phyloP scores from a whole-genome alignment of 148 eudicot genomes.

The Euryodendron excelsum region DNA sequence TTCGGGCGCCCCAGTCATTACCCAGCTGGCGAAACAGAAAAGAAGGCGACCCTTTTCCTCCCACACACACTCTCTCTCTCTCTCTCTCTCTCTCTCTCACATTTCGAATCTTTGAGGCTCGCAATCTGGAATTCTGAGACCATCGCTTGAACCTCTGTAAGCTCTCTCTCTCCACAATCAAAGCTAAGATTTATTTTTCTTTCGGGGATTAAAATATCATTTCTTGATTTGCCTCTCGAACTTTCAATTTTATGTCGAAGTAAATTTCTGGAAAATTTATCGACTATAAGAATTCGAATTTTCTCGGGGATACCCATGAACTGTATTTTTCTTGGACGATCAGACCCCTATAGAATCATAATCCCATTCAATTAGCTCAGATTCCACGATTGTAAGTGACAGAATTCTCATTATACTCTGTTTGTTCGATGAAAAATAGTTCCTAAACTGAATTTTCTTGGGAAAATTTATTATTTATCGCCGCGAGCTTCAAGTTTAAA shows the following conservation, averaged over 20 bases:
- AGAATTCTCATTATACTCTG: not conserved
- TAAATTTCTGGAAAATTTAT: too few relatives aligned
- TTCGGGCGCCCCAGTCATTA: not conserved
- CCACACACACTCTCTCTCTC: not conserved
- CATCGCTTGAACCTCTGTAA: not conserved
- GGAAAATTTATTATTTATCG: not conserved
- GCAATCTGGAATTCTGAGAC: not conserved
- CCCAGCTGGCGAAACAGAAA: not conserved
- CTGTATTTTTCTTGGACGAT: not conserved
- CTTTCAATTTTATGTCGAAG: not conserved
- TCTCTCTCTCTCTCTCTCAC: not conserved
- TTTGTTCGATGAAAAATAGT: not conserved
- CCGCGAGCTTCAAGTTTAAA: not conserved
- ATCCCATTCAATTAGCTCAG: not conserved
- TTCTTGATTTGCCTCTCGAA: not conserved
- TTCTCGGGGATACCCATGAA: not conserved
- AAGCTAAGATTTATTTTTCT: too few relatives aligned
- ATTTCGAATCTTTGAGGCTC: slow-evolving; percentile 11
- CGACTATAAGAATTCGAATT: not conserved
- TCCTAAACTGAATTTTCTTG: not conserved
- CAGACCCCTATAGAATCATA: not conserved
- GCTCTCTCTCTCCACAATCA: not conserved
- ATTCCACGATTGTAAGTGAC: not conserved
- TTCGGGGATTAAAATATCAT: not conserved
- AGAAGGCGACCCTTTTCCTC: not conserved